These are phyloP conservation scores for Silene vulgaris DNA, from an alignment of 179 eudicot species.

Conservation along the genomic window DNA sequence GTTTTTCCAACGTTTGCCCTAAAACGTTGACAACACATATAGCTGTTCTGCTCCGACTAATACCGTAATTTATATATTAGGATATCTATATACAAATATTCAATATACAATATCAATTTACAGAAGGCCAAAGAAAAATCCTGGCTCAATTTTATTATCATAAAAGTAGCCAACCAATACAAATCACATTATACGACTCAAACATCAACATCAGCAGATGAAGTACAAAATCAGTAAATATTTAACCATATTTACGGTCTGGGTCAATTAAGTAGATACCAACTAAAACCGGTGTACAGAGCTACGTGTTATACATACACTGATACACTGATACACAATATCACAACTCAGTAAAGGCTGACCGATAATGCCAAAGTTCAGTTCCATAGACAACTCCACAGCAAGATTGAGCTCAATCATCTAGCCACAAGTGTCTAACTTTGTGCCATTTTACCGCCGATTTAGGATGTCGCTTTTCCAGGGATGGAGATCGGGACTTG, in stretches of 20 bases:
- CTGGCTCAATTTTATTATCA: conserved; percentile 16
- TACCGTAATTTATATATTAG: no score
- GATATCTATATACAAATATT: no score
- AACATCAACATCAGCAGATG: neutral
- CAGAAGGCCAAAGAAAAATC: conserved; percentile 14
- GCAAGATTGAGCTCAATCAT: conserved; percentile 19
- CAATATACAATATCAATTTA: neutral
- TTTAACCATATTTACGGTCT: neutral
- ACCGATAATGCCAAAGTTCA: no score
- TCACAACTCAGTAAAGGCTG: neutral
- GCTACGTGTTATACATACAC: conserved; percentile 20
- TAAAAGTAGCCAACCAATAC: conserved; percentile 1
- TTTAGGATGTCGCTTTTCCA: conserved; percentile 23
- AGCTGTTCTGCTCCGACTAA: no score
- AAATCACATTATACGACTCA: neutral
- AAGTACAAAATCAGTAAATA: conserved; percentile 2
- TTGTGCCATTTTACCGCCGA: conserved; percentile 42
- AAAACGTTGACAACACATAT: no score
- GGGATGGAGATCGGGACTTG: conserved; percentile 32
- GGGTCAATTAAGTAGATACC: neutral
- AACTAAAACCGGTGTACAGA: neutral
- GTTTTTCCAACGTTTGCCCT: no score
- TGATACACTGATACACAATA: conserved; percentile 7
- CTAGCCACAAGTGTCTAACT: conserved; percentile 52
- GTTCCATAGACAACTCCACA: neutral